phyloP scores from a whole-genome alignment of 257 asterid species.

The Solanum neorickii region DNA sequence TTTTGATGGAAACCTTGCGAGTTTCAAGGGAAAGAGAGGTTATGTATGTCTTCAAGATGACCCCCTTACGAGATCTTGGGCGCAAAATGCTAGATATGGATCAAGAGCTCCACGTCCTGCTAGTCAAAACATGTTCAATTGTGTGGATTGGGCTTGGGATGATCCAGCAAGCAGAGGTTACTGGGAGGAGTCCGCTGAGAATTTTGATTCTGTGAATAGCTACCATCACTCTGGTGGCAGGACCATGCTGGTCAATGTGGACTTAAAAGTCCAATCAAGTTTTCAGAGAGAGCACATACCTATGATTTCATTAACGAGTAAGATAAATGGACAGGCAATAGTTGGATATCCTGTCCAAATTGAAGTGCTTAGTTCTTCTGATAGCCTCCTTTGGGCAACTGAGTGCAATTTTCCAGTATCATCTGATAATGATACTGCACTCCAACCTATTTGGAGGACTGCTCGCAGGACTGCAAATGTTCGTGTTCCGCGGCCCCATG shows the following conservation, averaged over 20 bases:
- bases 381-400: slow-evolving; percentile 24
- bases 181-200: slow-evolving; percentile 48
- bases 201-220: slow-evolving; percentile 26
- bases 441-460: slow-evolving; percentile 73
- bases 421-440: slow-evolving; percentile 36
- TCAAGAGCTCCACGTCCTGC: slow-evolving; percentile 27
- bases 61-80: slow-evolving; percentile 15
- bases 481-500: slow-evolving; percentile 73
- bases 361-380: slow-evolving; percentile 53
- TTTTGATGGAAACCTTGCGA: slow-evolving; percentile 27
- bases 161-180: slow-evolving; percentile 31
- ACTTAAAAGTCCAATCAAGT: slow-evolving; percentile 67
- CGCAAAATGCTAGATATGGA: slow-evolving; percentile 27
- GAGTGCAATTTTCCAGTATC: slow-evolving; percentile 38
- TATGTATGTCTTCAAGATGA: slow-evolving; percentile 24
- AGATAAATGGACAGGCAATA: slow-evolving; percentile 76
- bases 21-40: slow-evolving; percentile 27
- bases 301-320: slow-evolving; percentile 73
- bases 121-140: slow-evolving; percentile 17
- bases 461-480: slow-evolving; percentile 84
- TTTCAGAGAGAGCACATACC: slow-evolving; percentile 66
- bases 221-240: slow-evolving; percentile 36
- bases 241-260: slow-evolving; percentile 61
- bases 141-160: slow-evolving; percentile 38
- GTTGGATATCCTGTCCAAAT: slow-evolving; percentile 77